phyloP scores from a whole-genome alignment of 2,329 filamentous ascomycete species.

The Lomentospora prolificans region DNA sequence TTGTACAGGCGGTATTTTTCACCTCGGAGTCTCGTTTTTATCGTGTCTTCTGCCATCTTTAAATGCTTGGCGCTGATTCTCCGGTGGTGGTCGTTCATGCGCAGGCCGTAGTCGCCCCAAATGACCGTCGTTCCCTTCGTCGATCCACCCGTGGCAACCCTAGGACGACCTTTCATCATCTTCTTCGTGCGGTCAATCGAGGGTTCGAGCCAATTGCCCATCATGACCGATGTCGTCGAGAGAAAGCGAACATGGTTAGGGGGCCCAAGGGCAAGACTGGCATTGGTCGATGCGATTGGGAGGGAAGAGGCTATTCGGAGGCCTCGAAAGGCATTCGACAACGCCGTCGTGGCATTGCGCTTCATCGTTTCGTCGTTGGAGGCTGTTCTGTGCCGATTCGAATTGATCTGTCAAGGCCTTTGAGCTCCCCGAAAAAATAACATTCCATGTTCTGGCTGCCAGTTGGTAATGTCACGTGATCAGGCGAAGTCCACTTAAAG shows the following conservation, averaged over 20 bases:
- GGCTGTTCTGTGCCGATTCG: background rate
- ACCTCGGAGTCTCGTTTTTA: slow-evolving; percentile 77
- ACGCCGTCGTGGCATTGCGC: slow-evolving; percentile 30
- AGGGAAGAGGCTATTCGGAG: slow-evolving; percentile 22
- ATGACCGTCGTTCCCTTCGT: slow-evolving; percentile 88
- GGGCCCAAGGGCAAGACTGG: slow-evolving; percentile 21
- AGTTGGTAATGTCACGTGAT: slow-evolving; percentile 4
- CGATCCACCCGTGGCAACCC: slow-evolving; percentile 84
- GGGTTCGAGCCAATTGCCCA: slow-evolving; percentile 74
- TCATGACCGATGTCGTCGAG: slow-evolving; percentile 52
- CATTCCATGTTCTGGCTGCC: background rate
- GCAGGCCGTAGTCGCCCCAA: slow-evolving; percentile 92
- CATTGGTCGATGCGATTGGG: slow-evolving; percentile 29
- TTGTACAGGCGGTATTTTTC: slow-evolving; percentile 91
- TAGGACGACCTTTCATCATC: slow-evolving; percentile 84
- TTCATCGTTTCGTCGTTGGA: slow-evolving; percentile 30
- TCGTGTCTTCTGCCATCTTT: slow-evolving; percentile 87
- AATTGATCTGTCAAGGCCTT: slow-evolving; percentile 1
- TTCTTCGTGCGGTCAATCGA: slow-evolving; percentile 66
- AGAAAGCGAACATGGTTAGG: slow-evolving; percentile 51
- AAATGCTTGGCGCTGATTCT: slow-evolving; percentile 79
- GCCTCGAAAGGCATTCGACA: slow-evolving; percentile 41
- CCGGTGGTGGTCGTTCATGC: slow-evolving; percentile 88
- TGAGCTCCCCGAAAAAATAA: background rate
- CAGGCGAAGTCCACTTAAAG: slow-evolving; percentile 3